phyloP scores from a whole-genome alignment of 2,329 filamentous ascomycete genomes.

The Purpureocillium takamizusanense region DNA sequence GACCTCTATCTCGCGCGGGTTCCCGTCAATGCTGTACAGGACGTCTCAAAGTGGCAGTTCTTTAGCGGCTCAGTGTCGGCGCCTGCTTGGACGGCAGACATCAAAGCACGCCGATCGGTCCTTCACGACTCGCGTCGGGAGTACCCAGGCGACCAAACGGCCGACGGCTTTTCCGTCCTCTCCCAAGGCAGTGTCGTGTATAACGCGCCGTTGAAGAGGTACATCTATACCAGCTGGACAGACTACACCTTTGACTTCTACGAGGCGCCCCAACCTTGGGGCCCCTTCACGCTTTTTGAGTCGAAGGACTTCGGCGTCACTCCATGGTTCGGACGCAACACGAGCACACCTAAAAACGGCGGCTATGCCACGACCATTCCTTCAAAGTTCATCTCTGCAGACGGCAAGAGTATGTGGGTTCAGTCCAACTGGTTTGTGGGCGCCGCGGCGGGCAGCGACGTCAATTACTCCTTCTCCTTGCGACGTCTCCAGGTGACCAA shows the following conservation, averaged over 20 bases:
- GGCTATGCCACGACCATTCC: conserved; percentile 4
- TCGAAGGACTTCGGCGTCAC: conserved; percentile 5
- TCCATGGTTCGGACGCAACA: conserved; percentile 4
- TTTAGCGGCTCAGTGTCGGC: conserved; percentile 1
- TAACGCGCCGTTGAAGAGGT: conserved; percentile 2
- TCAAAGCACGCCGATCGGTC: neutral
- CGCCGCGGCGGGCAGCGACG: conserved; percentile 2
- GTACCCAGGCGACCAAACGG: conserved; percentile 2
- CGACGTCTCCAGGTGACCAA: conserved; percentile 1
- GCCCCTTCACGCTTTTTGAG: conserved; percentile 3
- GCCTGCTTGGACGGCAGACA: neutral
- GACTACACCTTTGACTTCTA: conserved; percentile 6
- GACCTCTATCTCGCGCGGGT: conserved; percentile 2
- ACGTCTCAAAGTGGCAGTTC: conserved; percentile 3
- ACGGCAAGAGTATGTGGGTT: conserved; percentile 4
- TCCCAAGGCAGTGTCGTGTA: conserved; percentile 5
- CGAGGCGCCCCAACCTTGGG: conserved; percentile 4
- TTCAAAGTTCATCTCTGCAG: conserved; percentile 3
- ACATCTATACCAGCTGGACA: conserved; percentile 4
- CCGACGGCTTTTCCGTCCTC: conserved; percentile 3
- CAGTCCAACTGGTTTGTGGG: conserved; percentile 5
- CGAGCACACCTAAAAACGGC: conserved; percentile 3
- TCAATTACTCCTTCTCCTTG: conserved; percentile 3
- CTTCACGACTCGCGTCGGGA: neutral
- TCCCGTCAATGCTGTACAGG: conserved; percentile 2